Base-by-base conservation (phyloP, 257 asterid species). In the Knoxia roxburghii region DNA sequence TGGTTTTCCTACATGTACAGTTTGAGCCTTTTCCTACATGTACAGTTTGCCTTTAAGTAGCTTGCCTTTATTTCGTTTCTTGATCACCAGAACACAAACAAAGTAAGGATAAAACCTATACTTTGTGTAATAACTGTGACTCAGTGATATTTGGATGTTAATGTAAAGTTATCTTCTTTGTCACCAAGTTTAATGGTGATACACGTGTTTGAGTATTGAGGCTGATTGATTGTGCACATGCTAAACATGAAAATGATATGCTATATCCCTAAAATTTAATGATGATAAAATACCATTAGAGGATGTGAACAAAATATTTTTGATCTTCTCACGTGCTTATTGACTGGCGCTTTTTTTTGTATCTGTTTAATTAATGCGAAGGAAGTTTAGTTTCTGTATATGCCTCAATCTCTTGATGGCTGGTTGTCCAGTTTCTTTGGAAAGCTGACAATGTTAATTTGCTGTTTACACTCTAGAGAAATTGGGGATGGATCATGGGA, bases 401-500 rank as follows among this genome's bases (percentile, higher is more conserved):
- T 33, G 7, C 17, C n/a, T 62, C 30, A 14, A 26, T n/a, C 29
- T 45, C 20, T 61, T 53, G 43, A 50, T 14, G 11, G 27, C 33
- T 37, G 40, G 43, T 35, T 57, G 33, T 60, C 32, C 45, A 33
- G 23, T 63, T 10, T 30, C 46, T 23, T 53, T 30, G 6, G 35
- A 10, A 39, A 58, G 71, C n/a, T 49, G 32, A 46, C 13, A 18
- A 18, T 68, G 41, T 20, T 70, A 20, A 71, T 67, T 68, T 8
- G 39, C 18, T 74, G 54, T 67, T 23, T 59, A 64, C 56, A 62
- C 52, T 66, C 7, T 64, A 89, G 98, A 77, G 98, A 91, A 82
- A 83, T 91, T 70, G 98, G 98, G 74, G 77, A 77, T 83, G 98
- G 98, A 65, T 40, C 91, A 18, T 87, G 95, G 98, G 98, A 87